Percentiles rank a stretch among this genome's conserved stretches.
phyloP scores from a whole-genome alignment of 2,329 filamentous ascomycete species.

The Aspergillus arachidicola region DNA sequence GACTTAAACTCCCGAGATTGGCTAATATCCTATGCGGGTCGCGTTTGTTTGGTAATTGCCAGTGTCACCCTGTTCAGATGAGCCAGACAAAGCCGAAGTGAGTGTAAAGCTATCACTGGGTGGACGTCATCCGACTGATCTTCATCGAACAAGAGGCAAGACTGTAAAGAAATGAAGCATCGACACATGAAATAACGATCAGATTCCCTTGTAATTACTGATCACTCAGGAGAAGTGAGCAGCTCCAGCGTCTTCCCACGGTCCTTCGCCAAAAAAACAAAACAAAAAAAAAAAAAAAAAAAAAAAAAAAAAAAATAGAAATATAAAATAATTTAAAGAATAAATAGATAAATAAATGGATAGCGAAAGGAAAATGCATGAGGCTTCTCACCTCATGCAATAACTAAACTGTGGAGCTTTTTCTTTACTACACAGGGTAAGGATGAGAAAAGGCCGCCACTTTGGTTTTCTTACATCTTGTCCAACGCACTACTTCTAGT shows the following conservation, averaged over 20 bases:
- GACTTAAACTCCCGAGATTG: constrained; percentile 18
- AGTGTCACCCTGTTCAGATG: constrained; percentile 19
- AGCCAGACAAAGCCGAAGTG: constrained; percentile 12
- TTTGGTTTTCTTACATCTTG: neutral
- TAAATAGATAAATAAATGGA: neutral
- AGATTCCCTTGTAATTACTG: neutral
- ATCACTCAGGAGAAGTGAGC: neutral
- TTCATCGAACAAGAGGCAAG: constrained; percentile 4
- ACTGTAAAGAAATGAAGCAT: neutral
- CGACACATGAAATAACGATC: neutral
- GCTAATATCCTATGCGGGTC: constrained; percentile 11
- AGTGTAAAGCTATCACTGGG: constrained; percentile 7
- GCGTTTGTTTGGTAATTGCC: neutral
- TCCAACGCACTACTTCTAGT: neutral
- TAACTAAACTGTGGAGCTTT: neutral
- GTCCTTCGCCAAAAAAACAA: constrained; percentile 15
- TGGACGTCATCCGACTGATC: constrained; percentile 19
- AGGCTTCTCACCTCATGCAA: neutral
- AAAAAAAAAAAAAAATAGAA: neutral
- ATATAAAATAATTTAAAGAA: neutral
- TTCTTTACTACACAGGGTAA: neutral
- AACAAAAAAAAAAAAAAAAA: constrained; percentile 1
- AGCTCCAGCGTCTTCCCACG: constrained; percentile 11
- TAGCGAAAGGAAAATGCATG: neutral
- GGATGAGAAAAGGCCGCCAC: neutral